phyloP scores from a whole-genome alignment of 2,329 filamentous ascomycete species.

The Colletotrichum sp. region DNA sequence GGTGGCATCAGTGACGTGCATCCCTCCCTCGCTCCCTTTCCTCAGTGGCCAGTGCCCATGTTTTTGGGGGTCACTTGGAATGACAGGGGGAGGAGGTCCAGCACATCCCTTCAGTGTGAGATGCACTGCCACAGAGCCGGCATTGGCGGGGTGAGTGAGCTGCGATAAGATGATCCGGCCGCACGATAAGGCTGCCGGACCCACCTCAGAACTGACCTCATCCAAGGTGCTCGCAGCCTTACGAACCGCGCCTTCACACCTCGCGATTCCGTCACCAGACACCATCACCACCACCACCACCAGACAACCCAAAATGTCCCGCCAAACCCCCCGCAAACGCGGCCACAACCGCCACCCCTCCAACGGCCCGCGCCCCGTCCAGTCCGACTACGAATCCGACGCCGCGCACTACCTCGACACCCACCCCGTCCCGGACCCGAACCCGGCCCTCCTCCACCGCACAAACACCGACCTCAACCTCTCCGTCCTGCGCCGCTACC shows the following conservation, averaged over 20 bases:
- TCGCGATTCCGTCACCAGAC: conserved; percentile 6
- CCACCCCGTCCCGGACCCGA: conserved; percentile 40
- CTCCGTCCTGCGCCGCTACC: conserved; percentile 80
- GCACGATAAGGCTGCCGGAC: not conserved
- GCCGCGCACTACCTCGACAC: conserved; percentile 52
- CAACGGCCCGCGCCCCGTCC: conserved; percentile 31
- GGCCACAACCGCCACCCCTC: conserved; percentile 45
- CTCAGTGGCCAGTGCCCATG: not conserved
- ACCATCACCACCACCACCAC: conserved; percentile 9
- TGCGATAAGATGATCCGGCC: not conserved
- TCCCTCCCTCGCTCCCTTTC: not conserved
- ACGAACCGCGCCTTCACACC: not conserved
- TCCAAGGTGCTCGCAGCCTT: not conserved
- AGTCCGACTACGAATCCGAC: conserved; percentile 72
- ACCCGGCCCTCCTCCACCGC: conserved; percentile 63
- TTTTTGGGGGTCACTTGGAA: not conserved
- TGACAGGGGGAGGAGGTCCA: not conserved
- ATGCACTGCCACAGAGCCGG: conserved; percentile 14
- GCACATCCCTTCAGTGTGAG: not conserved
- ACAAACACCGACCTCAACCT: conserved; percentile 89
- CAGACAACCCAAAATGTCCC: conserved; percentile 41
- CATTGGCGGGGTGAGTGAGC: conserved; percentile 7
- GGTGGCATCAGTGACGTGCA: conserved; percentile 5
- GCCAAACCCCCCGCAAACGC: conserved; percentile 44
- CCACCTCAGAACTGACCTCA: not conserved